Evolutionary conservation across 371 early-diverging fungal species (phyloP), one percentile per base, ranked within the genome.

Genomic region (Haplosporangium sp.): DNA sequence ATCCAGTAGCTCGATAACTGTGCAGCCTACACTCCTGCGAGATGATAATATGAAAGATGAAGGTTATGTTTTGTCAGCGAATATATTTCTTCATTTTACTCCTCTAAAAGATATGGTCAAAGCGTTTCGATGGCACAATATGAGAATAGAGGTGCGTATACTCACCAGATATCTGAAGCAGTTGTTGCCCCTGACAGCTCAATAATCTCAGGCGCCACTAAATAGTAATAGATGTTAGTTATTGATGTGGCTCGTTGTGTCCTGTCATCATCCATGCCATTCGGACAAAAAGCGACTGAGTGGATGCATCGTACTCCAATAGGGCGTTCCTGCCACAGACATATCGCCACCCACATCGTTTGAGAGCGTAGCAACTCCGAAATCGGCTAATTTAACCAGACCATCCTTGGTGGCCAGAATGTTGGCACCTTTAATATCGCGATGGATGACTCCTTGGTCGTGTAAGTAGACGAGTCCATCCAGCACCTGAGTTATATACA

Each of bases 361-460:
- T 6, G 82, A 77, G 16, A 80, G 71, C 0, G 88, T 88, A 1
- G 95, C 91, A 5, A 95, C 92, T 41, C 96, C 96, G 85, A 95
- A 95, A 69, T 95, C 96, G 3, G 95, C 93, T n/a, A 95, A 84
- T 80, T 95, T 95, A 14, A 95, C 92, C 5, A 83, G 68, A 6
- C 94, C 95, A 41, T 91, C 84, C 69, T 94, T 94, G 3, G 94
- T 93, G 10, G 92, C 84, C 29, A 95, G 77, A 13, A 95, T 89
- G 74, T 95, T 95, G 76, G 92, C 94, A 10, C 91, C 92, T 72
- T 98, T 98, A 70, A 97, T 90, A 76, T 98, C 97, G 7, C 98
- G 83, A 79, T 98, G 97, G 40, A 97, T 91, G 36, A 97, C 94
- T 48, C 92, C 94, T 80, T 94, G 93, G 43, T 91, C 90, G 72